Percentiles rank a stretch among this genome's conserved stretches.
phyloP scores from a whole-genome alignment of 2,329 filamentous ascomycete genomes.

The Fusarium veterinarium region DNA sequence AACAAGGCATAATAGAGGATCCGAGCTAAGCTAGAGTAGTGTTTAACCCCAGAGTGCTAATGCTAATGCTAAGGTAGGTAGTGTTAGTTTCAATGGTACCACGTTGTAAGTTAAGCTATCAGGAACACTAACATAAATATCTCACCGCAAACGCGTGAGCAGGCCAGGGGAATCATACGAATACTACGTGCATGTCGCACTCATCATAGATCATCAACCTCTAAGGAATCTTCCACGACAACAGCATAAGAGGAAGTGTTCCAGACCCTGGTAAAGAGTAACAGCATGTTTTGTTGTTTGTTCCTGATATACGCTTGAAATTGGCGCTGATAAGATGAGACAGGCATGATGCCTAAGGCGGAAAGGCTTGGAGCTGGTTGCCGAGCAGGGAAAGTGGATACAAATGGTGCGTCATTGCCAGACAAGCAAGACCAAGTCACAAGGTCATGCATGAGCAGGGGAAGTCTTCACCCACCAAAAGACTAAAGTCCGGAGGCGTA shows the following conservation, averaged over 20 bases:
- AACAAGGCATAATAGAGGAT: slow-evolving; percentile 15
- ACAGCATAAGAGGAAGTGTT: slow-evolving; percentile 12
- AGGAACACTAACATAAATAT: slow-evolving; percentile 14
- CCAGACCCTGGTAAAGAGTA: slow-evolving; percentile 8
- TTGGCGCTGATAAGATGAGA: slow-evolving; percentile 31
- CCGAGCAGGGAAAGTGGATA: slow-evolving; percentile 43
- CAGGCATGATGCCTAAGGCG: slow-evolving; percentile 44
- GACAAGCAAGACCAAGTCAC: slow-evolving; percentile 35
- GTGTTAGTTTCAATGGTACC: neutral
- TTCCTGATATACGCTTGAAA: slow-evolving; percentile 35
- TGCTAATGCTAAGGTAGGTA: neutral
- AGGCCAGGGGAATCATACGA: slow-evolving; percentile 13
- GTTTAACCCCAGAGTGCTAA: slow-evolving; percentile 3
- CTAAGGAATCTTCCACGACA: slow-evolving; percentile 24
- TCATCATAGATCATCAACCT: slow-evolving; percentile 5
- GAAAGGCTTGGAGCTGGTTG: slow-evolving; percentile 43
- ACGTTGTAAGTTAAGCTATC: slow-evolving; percentile 5
- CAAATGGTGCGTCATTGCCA: slow-evolving; percentile 46
- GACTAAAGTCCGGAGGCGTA: slow-evolving; percentile 29
- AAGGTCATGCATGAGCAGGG: slow-evolving; percentile 39
- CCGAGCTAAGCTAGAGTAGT: slow-evolving; percentile 16
- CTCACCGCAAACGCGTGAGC: slow-evolving; percentile 17
- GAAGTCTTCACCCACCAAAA: slow-evolving; percentile 18
- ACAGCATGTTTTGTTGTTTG: slow-evolving; percentile 23
- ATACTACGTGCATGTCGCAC: neutral